These are phyloP conservation scores for Exophiala bonariae DNA, from an alignment of 2,329 filamentous ascomycete genomes.

Conservation along the genomic window DNA sequence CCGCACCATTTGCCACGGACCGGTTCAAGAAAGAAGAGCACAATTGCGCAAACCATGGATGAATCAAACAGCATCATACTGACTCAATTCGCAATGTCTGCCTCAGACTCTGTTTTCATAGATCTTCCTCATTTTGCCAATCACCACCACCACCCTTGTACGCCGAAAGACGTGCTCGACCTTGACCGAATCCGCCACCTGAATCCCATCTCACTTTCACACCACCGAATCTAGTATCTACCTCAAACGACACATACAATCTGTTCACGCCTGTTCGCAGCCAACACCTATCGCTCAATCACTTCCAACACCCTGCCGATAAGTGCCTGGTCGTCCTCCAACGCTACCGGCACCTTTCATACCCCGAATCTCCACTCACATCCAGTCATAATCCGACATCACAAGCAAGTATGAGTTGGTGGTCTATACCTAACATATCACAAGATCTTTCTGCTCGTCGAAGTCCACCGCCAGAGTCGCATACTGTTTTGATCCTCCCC, in stretches of 20 bases:
- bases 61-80: conserved; percentile 16
- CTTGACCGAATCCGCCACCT: no score
- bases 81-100: conserved; percentile 21
- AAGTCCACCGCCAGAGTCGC: conserved; percentile 27
- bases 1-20: conserved; percentile 11
- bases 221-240: no score
- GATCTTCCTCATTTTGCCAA: no score
- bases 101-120: conserved; percentile 15
- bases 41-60: conserved; percentile 13
- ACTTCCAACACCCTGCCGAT: background rate
- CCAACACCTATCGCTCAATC: no score
- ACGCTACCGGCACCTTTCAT: conserved; percentile 3
- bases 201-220: no score
- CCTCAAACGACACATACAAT: no score
- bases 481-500: conserved; percentile 20
- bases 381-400: conserved; percentile 12
- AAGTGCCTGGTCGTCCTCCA: conserved; percentile 1
- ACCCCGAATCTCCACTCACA: conserved; percentile 17
- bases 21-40: no score
- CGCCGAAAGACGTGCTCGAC: background rate
- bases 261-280: no score
- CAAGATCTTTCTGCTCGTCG: conserved; percentile 19
- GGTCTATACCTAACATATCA: conserved; percentile 12
- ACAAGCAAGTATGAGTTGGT: conserved; percentile 21
- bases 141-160: background rate